These are phyloP conservation scores for Aspergillus ochraceus DNA, from an alignment of 2,329 filamentous ascomycete genomes.

Conservation along the genomic window DNA sequence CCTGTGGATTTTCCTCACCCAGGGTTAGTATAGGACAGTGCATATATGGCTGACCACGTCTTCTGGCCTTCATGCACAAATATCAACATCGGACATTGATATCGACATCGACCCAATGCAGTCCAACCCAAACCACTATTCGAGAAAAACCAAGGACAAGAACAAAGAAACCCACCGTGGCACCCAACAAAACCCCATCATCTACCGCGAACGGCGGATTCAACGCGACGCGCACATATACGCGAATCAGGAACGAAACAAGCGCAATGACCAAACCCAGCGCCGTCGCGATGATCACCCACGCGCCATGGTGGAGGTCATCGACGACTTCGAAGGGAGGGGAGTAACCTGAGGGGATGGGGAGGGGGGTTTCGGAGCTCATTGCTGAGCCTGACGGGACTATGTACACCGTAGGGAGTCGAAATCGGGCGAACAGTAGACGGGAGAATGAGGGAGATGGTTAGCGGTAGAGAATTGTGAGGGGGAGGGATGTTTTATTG, in stretches of 20 bases:
- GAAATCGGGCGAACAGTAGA: too few relatives aligned
- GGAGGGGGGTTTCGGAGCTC: slow-evolving; percentile 28
- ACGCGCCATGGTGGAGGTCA: slow-evolving; percentile 39
- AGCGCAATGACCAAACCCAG: slow-evolving; percentile 39
- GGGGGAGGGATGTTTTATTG: too few relatives aligned
- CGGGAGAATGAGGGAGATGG: too few relatives aligned
- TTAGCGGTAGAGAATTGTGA: too few relatives aligned
- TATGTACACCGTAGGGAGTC: too few relatives aligned
- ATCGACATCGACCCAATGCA: too few relatives aligned
- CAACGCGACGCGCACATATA: slow-evolving; percentile 38
- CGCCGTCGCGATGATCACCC: slow-evolving; percentile 39
- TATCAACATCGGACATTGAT: too few relatives aligned
- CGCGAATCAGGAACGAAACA: slow-evolving; percentile 35
- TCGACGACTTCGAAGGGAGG: slow-evolving; percentile 42
- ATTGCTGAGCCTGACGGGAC: slow-evolving; percentile 12
- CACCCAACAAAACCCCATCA: slow-evolving; percentile 33
- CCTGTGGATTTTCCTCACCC: slow-evolving; percentile 13
- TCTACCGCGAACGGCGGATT: slow-evolving; percentile 34
- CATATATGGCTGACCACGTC: too few relatives aligned
- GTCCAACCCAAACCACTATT: too few relatives aligned
- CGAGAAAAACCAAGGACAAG: neutral
- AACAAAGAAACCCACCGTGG: slow-evolving; percentile 27
- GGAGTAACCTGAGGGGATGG: slow-evolving; percentile 31
- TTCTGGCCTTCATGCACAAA: too few relatives aligned
- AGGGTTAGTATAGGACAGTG: too few relatives aligned